These are phyloP conservation scores for Colletotrichum graminicola DNA, from an alignment of 2,329 filamentous ascomycete species.

Conservation along the genomic window DNA sequence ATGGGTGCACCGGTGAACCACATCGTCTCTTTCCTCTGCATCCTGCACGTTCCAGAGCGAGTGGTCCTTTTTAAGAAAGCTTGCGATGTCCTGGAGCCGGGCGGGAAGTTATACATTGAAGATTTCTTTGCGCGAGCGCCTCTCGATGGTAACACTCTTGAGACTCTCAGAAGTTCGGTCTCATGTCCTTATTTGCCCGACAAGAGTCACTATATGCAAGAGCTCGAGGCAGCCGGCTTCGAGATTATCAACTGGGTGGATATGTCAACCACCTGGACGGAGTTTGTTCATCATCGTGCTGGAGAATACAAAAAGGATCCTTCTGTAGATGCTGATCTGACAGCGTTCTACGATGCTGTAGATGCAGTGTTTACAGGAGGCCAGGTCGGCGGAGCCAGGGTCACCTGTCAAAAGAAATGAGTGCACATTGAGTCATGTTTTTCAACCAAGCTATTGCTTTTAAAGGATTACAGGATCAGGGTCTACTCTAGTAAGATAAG, in stretches of 20 bases:
- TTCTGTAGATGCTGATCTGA: slow-evolving; percentile 26
- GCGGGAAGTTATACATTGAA: slow-evolving; percentile 44
- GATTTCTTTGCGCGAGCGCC: slow-evolving; percentile 42
- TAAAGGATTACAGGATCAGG: neutral
- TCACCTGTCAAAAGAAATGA: slow-evolving; percentile 35
- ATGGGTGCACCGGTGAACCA: slow-evolving; percentile 40
- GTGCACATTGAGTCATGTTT: neutral
- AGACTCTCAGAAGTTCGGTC: slow-evolving; percentile 37
- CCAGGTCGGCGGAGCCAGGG: slow-evolving; percentile 38
- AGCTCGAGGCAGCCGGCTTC: slow-evolving; percentile 42
- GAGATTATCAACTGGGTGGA: slow-evolving; percentile 39
- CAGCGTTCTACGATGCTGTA: slow-evolving; percentile 41
- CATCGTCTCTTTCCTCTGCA: slow-evolving; percentile 44
- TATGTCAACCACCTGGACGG: slow-evolving; percentile 41
- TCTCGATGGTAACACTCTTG: slow-evolving; percentile 16
- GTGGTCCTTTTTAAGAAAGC: slow-evolving; percentile 40
- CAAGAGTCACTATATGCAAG: slow-evolving; percentile 31
- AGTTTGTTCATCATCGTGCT: slow-evolving; percentile 42
- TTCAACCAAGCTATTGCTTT: too few species aligned
- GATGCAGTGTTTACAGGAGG: slow-evolving; percentile 40
- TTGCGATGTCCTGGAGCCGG: slow-evolving; percentile 27
- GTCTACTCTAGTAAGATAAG: neutral
- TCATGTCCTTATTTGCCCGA: slow-evolving; percentile 42
- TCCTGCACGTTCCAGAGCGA: slow-evolving; percentile 43
- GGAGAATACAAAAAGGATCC: slow-evolving; percentile 32